These are phyloP conservation scores for Bruguiera parviflora DNA, from an alignment of 345 rosid genomes.

Conservation along the genomic window DNA sequence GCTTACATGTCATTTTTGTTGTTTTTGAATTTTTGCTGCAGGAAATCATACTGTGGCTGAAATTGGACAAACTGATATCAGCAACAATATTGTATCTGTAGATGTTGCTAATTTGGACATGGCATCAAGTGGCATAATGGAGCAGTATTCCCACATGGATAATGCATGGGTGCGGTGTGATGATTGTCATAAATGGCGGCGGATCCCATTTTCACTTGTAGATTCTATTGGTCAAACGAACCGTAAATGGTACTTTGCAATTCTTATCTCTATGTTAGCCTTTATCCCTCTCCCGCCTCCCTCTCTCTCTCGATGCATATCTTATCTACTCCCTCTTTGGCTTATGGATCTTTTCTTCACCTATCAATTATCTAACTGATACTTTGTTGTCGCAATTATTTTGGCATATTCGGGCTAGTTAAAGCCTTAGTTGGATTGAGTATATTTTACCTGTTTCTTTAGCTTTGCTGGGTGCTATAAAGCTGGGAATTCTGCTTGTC, in stretches of 20 bases:
- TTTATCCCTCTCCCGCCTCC: background rate
- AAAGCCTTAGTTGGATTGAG: too few relatives aligned
- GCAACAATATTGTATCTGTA: conserved; percentile 24
- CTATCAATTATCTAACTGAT: too few relatives aligned
- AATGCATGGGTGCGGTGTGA: conserved; percentile 97
- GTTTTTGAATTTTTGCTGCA: conserved; percentile 21
- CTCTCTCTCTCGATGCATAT: background rate
- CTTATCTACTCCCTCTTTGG: background rate
- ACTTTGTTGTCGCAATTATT: too few relatives aligned
- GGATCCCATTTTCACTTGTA: conserved; percentile 68
- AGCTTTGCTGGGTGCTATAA: too few relatives aligned
- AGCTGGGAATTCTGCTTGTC: too few relatives aligned
- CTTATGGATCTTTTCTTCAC: too few relatives aligned
- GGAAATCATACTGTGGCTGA: conserved; percentile 35
- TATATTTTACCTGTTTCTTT: too few relatives aligned
- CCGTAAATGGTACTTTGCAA: conserved; percentile 62
- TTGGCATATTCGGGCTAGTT: too few relatives aligned
- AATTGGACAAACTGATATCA: conserved; percentile 26
- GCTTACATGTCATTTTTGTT: conserved; percentile 1
- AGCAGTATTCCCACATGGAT: conserved; percentile 40
- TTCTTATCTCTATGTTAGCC: conserved; percentile 5
- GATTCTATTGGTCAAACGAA: conserved; percentile 58
- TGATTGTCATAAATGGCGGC: conserved; percentile 93
- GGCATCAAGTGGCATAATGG: conserved; percentile 30
- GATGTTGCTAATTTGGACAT: conserved; percentile 38